phyloP scores from a whole-genome alignment of 2,329 filamentous ascomycete genomes.

The Cladosporium oxysporum region DNA sequence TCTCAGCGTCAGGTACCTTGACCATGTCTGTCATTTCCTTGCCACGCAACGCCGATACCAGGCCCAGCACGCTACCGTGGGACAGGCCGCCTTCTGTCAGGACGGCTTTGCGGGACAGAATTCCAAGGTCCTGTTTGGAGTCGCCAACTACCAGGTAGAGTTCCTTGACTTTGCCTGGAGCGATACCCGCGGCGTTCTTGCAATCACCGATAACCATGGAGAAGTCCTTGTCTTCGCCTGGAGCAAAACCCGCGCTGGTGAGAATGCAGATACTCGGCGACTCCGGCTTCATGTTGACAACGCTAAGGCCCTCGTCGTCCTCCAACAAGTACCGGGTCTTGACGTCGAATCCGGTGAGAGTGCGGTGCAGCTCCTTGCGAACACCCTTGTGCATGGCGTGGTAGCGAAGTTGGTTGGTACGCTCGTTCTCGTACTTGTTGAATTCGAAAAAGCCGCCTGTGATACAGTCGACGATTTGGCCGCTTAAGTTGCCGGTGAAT shows the following conservation, averaged over 20 bases:
- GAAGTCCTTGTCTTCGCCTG: conserved; percentile 52
- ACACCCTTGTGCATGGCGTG: conserved; percentile 60
- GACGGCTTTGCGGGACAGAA: conserved; percentile 70
- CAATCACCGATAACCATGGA: conserved; percentile 75
- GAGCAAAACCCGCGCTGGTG: conserved; percentile 31
- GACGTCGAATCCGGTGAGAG: conserved; percentile 27
- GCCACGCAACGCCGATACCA: conserved; percentile 53
- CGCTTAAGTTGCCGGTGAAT: conserved; percentile 44
- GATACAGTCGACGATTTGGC: conserved; percentile 26
- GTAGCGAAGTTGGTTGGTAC: conserved; percentile 74
- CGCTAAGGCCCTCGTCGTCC: conserved; percentile 13
- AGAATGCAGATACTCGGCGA: conserved; percentile 71
- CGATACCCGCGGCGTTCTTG: conserved; percentile 19
- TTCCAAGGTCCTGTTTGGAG: conserved; percentile 68
- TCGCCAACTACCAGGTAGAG: conserved; percentile 77
- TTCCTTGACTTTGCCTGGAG: conserved; percentile 44
- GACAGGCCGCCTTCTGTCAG: conserved; percentile 66
- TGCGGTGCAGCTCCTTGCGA: conserved; percentile 30
- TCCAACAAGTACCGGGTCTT: conserved; percentile 26
- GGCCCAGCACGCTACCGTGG: conserved; percentile 67
- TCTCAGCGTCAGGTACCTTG: neutral
- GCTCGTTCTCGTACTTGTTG: conserved; percentile 59
- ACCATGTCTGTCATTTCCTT: neutral
- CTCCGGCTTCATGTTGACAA: conserved; percentile 29
- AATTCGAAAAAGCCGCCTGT: conserved; percentile 71